Base-by-base conservation (phyloP, 331 rosid genomes). In the Malus hybrid region DNA sequence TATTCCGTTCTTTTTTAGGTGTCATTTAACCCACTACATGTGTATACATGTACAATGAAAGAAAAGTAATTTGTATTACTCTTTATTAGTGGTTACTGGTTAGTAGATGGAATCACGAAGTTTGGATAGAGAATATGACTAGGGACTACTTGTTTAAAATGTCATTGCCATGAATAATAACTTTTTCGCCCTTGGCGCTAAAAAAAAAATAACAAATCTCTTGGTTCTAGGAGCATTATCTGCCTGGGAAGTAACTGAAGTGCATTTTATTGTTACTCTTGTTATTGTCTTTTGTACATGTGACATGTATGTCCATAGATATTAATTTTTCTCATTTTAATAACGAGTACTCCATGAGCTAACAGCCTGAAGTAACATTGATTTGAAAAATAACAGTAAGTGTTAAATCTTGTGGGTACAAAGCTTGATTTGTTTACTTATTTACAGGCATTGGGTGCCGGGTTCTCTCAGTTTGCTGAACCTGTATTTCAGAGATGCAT, bases 401-500 rank as follows among this genome's bases (percentile, higher is more conserved):
- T 80, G 10, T 8, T 54, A 67, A 52, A 69, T 55, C 28, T n/a
- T 15, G 6, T 69, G 22, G 34, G 44, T 67, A 70, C 63, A 59
- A 61, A 31, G 14, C 79, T 57, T 44, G 46, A 79, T 61, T 10
- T 34, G n/a, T 74, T 80, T 69, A 22, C 54, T 76, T 84, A 79
- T 65, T 75, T 80, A 64, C 90, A 95, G 99, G 99, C 97, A 44
- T 70, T 95, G 88, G 98, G 99, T 60, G 73, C 89, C 1, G 98
- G 98, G 82, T 95, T 95, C 81, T 63, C 99, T 74, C 95, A 83
- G 80, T 95, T 92, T 69, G 91, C 99, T 32, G 96, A 88, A 81
- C 98, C 99, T 52, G 99, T 95, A 76, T 95, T 86, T 80, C 93
- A 87, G 92, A 92, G 99, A 84, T 95, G 99, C 87, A 90, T 92